These are phyloP conservation scores for Tetrapyrgos nigripes DNA, from an alignment of 1,284 basidiomycete species.

Conservation along the genomic window DNA sequence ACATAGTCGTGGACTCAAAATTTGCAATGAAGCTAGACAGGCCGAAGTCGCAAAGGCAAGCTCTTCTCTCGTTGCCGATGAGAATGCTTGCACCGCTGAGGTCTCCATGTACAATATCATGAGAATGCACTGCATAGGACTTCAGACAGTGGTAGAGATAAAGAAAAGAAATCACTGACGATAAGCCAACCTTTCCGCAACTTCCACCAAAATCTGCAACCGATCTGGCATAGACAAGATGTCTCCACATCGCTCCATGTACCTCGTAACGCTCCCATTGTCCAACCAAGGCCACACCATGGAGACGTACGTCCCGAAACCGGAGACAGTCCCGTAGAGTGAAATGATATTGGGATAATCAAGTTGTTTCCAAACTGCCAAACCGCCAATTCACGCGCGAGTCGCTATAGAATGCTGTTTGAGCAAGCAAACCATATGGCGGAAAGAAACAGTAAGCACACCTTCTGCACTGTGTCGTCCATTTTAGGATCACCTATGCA, in stretches of 20 bases:
- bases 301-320: slow-evolving; percentile 47
- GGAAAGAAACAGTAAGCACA: slow-evolving; percentile 18
- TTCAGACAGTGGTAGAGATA: background rate
- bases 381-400: slow-evolving; percentile 46
- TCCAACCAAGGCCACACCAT: slow-evolving; percentile 58
- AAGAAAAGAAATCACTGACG: slow-evolving; percentile 26
- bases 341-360: slow-evolving; percentile 47
- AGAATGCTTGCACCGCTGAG: slow-evolving; percentile 49
- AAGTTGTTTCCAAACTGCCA: slow-evolving; percentile 48
- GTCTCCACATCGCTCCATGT: slow-evolving; percentile 46
- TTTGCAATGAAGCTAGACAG: slow-evolving; percentile 46
- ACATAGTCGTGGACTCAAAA: slow-evolving; percentile 30
- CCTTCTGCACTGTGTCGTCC: slow-evolving; percentile 38
- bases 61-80: slow-evolving; percentile 41
- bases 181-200: slow-evolving; percentile 44
- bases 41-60: slow-evolving; percentile 47
- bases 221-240: slow-evolving; percentile 42
- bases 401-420: slow-evolving; percentile 31
- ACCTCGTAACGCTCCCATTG: slow-evolving; percentile 50
- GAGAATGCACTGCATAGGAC: slow-evolving; percentile 38
- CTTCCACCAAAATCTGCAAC: slow-evolving; percentile 40
- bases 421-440: background rate
- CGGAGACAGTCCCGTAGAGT: slow-evolving; percentile 42
- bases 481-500: slow-evolving; percentile 33
- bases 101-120: slow-evolving; percentile 47